Conservation (phyloP, 495 filamentous ascomycete species). For the Parathielavia hyrcaniae region DNA sequence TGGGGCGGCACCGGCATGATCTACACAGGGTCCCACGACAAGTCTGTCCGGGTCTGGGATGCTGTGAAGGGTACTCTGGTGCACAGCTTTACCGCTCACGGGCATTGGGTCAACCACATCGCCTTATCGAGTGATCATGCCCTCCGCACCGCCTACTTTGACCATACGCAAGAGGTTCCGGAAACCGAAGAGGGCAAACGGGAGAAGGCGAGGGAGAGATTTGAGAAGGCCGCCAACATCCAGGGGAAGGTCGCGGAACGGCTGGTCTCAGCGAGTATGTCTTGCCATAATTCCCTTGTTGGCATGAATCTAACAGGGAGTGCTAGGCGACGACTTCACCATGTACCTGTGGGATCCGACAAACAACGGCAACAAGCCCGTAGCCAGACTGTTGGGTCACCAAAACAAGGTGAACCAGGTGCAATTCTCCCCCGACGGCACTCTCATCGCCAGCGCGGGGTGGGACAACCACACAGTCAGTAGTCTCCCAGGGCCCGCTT, state of each 20-base stretch:
- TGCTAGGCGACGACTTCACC: constrained; percentile 78
- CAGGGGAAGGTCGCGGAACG: constrained; percentile 75
- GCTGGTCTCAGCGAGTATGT: constrained; percentile 64
- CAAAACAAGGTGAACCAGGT: constrained; percentile 97
- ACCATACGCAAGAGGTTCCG: constrained; percentile 67
- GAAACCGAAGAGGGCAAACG: constrained; percentile 61
- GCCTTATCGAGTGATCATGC: constrained; percentile 89
- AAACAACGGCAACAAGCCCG: constrained; percentile 65
- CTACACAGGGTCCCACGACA: constrained; percentile 64
- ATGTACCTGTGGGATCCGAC: constrained; percentile 94
- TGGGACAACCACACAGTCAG: constrained; percentile 66
- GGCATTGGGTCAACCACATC: constrained; percentile 94
- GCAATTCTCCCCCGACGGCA: constrained; percentile 83
- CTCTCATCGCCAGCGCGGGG: constrained; percentile 74
- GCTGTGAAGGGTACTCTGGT: constrained; percentile 68
- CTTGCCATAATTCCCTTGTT: background rate
- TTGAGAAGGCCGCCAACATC: constrained; percentile 77
- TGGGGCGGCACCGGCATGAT: constrained; percentile 90
- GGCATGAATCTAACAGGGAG: constrained; percentile 6
- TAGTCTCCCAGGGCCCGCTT: background rate
- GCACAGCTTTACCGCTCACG: constrained; percentile 73
- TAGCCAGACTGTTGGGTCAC: constrained; percentile 84
- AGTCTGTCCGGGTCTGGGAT: constrained; percentile 89
- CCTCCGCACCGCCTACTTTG: constrained; percentile 80
- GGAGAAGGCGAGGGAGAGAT: constrained; percentile 73